A percentile compares a stretch with the other conserved stretches of the same genome.
Conservation (phyloP, 768 basidiomycete genomes). For the Naematelia encephala region DNA sequence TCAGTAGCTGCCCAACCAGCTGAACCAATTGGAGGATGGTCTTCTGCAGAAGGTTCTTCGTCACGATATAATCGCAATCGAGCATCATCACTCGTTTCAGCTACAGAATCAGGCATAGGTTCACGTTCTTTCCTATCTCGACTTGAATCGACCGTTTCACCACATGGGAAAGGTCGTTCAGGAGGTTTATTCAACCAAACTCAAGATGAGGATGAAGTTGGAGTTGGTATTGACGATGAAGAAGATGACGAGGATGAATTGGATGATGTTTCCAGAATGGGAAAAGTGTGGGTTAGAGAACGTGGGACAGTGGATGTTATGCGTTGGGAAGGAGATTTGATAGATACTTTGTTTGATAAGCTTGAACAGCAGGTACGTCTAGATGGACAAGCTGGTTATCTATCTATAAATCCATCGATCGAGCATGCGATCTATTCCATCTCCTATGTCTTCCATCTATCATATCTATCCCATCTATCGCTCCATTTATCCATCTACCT, state of each 20-base stretch:
- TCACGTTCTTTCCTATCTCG: conserved; percentile 4
- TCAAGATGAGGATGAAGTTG: conserved; percentile 4
- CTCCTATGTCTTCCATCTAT: background rate
- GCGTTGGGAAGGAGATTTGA: conserved; percentile 46
- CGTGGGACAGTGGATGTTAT: conserved; percentile 44
- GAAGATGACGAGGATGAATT: conserved; percentile 28
- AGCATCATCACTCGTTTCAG: background rate
- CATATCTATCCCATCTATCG: background rate
- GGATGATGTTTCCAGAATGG: conserved; percentile 39
- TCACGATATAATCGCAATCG: background rate
- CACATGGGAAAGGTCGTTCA: background rate
- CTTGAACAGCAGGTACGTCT: conserved; percentile 48
- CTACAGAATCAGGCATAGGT: background rate
- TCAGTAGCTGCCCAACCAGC: conserved; percentile 1
- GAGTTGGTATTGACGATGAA: conserved; percentile 11
- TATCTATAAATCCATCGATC: no score
- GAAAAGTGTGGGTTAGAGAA: conserved; percentile 41
- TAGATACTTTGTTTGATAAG: conserved; percentile 46
- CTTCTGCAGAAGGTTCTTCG: background rate
- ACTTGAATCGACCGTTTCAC: conserved; percentile 8
- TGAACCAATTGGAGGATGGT: background rate
- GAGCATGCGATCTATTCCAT: no score
- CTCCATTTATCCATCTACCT: background rate
- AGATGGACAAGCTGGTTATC: no score
- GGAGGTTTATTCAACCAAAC: background rate